Evolutionary conservation across 2,329 filamentous ascomycete species (phyloP).

Genomic region (Laburnicola sp.): DNA sequence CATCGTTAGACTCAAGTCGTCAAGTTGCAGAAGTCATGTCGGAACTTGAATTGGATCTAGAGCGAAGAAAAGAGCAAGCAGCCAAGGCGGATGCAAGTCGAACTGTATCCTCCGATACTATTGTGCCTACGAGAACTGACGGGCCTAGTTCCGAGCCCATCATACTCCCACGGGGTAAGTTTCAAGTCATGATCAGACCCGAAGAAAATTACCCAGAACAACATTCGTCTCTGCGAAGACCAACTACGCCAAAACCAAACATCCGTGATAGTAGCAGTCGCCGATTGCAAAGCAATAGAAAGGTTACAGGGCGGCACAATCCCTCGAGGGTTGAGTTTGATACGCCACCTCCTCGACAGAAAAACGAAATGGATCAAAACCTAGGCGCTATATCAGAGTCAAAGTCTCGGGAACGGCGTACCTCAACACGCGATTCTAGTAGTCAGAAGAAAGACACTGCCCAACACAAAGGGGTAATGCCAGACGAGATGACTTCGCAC

Average conservation of each 20-base stretch:
- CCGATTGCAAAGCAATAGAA: neutral
- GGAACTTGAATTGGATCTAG: neutral
- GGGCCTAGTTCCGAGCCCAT: neutral
- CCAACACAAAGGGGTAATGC: neutral
- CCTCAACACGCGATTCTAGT: neutral
- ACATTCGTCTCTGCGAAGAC: neutral
- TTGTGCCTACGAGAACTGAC: neutral
- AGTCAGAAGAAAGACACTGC: neutral
- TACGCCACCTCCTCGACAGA: too few species aligned
- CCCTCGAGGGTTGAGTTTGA: neutral
- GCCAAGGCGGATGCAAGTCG: neutral
- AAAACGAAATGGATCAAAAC: too few species aligned
- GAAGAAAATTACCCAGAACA: neutral
- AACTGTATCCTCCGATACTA: neutral
- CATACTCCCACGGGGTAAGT: neutral
- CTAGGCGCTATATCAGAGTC: neutral
- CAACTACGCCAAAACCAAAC: neutral
- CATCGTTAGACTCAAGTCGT: neutral
- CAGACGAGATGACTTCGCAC: neutral
- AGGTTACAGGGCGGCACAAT: neutral
- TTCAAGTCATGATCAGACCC: neutral
- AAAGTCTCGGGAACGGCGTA: neutral
- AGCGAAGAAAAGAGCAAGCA: neutral
- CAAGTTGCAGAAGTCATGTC: neutral
- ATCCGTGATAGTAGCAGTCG: neutral